Base-by-base conservation (phyloP, 495 filamentous ascomycete species). In the Neurospora hispaniola region DNA sequence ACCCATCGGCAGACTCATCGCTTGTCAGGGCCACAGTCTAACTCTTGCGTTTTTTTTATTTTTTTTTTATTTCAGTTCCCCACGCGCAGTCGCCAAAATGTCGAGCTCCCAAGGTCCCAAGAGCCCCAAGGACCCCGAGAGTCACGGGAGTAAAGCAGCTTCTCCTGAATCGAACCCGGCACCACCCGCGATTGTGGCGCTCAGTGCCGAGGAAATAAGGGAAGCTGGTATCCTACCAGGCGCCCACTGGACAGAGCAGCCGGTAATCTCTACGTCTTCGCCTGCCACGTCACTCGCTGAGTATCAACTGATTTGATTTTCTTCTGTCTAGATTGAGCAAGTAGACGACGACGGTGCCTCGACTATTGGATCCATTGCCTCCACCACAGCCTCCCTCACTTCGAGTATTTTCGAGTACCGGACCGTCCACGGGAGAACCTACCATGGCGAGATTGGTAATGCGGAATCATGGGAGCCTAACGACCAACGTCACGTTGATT, bases 351-450 rank as follows among this genome's bases (percentile, higher is more conserved):
- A 66, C 9, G 27, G 27, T 18, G 54, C 54, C 23, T 66, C 54
- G 2, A 62, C 12, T 35, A 62, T 62, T 62, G 54, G 54, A 35
- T 62, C 54, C 6, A 3, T 62, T 35, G 6, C 54, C 27, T 62
- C 54, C 20, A 80, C 77, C 23, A 86, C 85, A 8, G 79, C 81
- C 7, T 86, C 84, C 16, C 79, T 88, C 35, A 81, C 81, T 10
- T 80, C 82, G 3, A 84, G 80, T 72, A 84, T 88, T 18, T 43
- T 82, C 7, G 78, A 86, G 43, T 87, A 86, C 76, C 80, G 83
- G 18, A 81, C 74, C 38, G 71, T 84, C 38, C 78, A 83, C 46
- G 83, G 83, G 16, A 79, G 83, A 9, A 82, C 79, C 5, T 85
- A 77, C 69, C 81, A 83, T 44, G 77, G 74, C 12, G 80, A 79